Evolutionary conservation across 345 rosid species (phyloP).

Genomic region (Corchorus capsularis): DNA sequence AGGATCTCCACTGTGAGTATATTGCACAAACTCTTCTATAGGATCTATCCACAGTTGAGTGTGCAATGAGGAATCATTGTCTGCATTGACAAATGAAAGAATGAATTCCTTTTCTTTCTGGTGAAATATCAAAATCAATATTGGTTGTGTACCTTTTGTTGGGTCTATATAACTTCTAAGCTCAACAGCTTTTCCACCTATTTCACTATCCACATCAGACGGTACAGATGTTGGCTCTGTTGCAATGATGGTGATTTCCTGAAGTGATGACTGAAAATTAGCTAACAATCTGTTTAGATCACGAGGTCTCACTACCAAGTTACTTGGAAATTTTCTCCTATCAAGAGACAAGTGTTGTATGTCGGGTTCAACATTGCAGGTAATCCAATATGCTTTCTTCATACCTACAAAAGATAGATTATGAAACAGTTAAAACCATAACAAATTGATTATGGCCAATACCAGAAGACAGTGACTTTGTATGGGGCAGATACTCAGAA

Average conservation of each 20-base stretch:
- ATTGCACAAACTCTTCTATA: conserved; percentile 83
- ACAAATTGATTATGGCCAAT: background rate
- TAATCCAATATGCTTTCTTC: conserved; percentile 80
- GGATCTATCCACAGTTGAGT: conserved; percentile 99
- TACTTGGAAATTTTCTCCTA: conserved; percentile 66
- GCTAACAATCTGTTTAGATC: conserved; percentile 82
- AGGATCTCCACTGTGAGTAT: conserved; percentile 78
- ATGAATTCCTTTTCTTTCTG: conserved; percentile 20
- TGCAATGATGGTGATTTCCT: conserved; percentile 88
- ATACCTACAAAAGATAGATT: conserved; percentile 50
- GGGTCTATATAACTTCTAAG: conserved; percentile 91
- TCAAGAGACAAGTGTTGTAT: conserved; percentile 90
- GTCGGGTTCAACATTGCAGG: conserved; percentile 88
- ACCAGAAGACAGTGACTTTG: conserved; percentile 5
- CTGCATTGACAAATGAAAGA: conserved; percentile 42
- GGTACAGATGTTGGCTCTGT: conserved; percentile 66
- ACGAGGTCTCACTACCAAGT: conserved; percentile 78
- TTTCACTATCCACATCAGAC: conserved; percentile 73
- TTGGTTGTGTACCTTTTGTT: conserved; percentile 55
- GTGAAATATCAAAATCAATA: conserved; percentile 12
- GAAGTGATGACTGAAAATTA: conserved; percentile 95
- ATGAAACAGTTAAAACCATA: background rate
- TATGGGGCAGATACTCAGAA: background rate
- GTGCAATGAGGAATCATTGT: conserved; percentile 73
- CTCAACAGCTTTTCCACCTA: conserved; percentile 95